A percentile compares a stretch with the other conserved stretches of the same genome.
These are phyloP conservation scores for Moniliophthora roreri DNA, from an alignment of 1,284 basidiomycete genomes.

Conservation along the genomic window DNA sequence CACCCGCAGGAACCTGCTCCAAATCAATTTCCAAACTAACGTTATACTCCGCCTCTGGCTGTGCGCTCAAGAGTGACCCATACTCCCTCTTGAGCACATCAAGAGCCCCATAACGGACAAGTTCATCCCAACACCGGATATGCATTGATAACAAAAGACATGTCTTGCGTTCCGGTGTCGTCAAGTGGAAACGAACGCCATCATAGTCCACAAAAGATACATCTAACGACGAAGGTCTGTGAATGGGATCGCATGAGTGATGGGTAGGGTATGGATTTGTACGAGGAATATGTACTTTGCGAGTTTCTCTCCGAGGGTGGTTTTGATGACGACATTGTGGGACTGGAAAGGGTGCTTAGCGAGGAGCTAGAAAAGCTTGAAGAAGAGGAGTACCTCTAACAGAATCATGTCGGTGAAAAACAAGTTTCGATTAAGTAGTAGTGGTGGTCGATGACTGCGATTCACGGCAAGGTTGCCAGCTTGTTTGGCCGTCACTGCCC, in stretches of 20 bases:
- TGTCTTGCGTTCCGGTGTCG: slow-evolving; percentile 84
- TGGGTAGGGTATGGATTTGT: slow-evolving; percentile 8
- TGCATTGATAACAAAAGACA: slow-evolving; percentile 90
- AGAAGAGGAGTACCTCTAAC: slow-evolving; percentile 34
- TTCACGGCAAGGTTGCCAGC: too few relatives aligned
- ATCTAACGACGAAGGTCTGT: slow-evolving; percentile 87
- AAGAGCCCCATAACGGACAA: slow-evolving; percentile 84
- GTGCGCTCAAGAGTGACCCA: slow-evolving; percentile 62
- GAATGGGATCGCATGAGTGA: slow-evolving; percentile 16
- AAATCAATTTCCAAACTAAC: slow-evolving; percentile 88
- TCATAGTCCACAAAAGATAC: slow-evolving; percentile 98
- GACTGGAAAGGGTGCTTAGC: slow-evolving; percentile 46
- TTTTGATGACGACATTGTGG: slow-evolving; percentile 92
- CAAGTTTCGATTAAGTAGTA: slow-evolving; percentile 7
- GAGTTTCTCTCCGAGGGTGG: slow-evolving; percentile 88
- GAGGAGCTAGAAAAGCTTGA: neutral
- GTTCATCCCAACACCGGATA: slow-evolving; percentile 96
- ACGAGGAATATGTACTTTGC: slow-evolving; percentile 62
- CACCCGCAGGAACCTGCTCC: slow-evolving; percentile 76
- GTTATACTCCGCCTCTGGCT: slow-evolving; percentile 85
- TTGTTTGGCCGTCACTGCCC: too few relatives aligned
- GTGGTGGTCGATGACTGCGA: slow-evolving; percentile 17
- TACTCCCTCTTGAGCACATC: slow-evolving; percentile 87
- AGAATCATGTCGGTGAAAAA: slow-evolving; percentile 36
- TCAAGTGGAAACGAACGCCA: slow-evolving; percentile 92